Evolutionary conservation across 352 stramenopile genomes (phyloP).

Genomic region (Phytophthora syringae): DNA sequence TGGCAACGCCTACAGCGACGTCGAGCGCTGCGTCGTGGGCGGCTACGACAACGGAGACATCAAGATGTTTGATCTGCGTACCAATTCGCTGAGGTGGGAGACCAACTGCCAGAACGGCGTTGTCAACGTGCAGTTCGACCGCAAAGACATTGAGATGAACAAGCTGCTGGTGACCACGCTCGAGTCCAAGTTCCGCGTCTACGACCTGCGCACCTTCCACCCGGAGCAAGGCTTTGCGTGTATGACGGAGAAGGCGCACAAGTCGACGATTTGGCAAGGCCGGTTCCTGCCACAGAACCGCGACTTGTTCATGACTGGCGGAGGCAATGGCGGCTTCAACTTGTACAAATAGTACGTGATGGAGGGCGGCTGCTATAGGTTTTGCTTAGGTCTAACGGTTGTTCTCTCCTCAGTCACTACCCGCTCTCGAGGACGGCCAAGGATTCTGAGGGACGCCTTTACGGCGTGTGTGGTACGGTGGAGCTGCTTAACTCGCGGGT

Average conservation of each 20-base stretch:
- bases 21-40: constrained; percentile 92
- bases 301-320: constrained; percentile 96
- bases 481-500: constrained; percentile 96
- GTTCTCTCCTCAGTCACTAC: constrained; percentile 64
- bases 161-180: constrained; percentile 96
- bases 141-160: constrained; percentile 98
- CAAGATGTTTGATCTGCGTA: constrained; percentile 97
- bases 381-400: constrained; percentile 20
- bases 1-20: constrained; percentile 95
- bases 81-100: constrained; percentile 94
- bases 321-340: constrained; percentile 97
- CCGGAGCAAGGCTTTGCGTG: constrained; percentile 92
- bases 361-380: not conserved
- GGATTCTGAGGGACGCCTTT: constrained; percentile 84
- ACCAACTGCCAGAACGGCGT: constrained; percentile 97
- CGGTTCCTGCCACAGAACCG: constrained; percentile 96
- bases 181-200: constrained; percentile 96
- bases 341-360: constrained; percentile 96
- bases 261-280: constrained; percentile 95
- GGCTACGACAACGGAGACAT: constrained; percentile 98
- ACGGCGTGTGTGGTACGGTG: constrained; percentile 91
- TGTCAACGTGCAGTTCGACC: constrained; percentile 95
- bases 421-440: constrained; percentile 81
- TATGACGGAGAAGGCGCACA: constrained; percentile 93
- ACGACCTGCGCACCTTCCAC: constrained; percentile 94